Base-by-base conservation (phyloP, 2,329 filamentous ascomycete species). In the Penicillium sp. region DNA sequence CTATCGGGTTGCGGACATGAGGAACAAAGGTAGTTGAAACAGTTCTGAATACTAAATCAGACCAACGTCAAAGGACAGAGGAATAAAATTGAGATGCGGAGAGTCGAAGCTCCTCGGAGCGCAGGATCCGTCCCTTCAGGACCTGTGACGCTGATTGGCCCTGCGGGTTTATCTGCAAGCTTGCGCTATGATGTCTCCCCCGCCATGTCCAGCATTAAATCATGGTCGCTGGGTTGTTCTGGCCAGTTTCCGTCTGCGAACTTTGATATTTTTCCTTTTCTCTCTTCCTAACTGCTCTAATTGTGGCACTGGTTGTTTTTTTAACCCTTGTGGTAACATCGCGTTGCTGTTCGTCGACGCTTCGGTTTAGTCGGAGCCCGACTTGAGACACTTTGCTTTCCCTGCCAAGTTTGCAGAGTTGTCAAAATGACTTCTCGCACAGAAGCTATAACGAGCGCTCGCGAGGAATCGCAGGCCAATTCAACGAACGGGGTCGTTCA, bases 391-490 rank as follows among this genome's bases (percentile, higher is more conserved):
- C 19, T 44, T 44, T 13, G 11, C 34, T 10, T 32, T 34, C 39
- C 55, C 23, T 34, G 38, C 38, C 23, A 35, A 53, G 56, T 38
- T 46, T 44, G n/a, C 14, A 19, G 26, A 23, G 40, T 16, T 19
- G 47, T 49, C 19, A 56, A 30, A 32, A 65, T 65, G 62, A 35
- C 49, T 27, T 57, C 58, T 19, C 52, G 43, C 41, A 65, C 58
- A 47, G 46, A 57, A 54, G 53, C 58, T 38, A 43, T 58, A 13
- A 55, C 52, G 10, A 56, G 56, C 5, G 49, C 60, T 10, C 49
- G 47, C 32, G 57, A 61, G 38, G 55, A 47, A 14, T 53, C 53
- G 16, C 23, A 46, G 34, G 27, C 32, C 13, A 35, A 48, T 26
- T 34, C 40, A 23, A 35, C 38, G 10, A 53, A 64, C 32, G 56